Conservation (phyloP, 139 green algal genomes). For the Micractinium conductrix region DNA sequence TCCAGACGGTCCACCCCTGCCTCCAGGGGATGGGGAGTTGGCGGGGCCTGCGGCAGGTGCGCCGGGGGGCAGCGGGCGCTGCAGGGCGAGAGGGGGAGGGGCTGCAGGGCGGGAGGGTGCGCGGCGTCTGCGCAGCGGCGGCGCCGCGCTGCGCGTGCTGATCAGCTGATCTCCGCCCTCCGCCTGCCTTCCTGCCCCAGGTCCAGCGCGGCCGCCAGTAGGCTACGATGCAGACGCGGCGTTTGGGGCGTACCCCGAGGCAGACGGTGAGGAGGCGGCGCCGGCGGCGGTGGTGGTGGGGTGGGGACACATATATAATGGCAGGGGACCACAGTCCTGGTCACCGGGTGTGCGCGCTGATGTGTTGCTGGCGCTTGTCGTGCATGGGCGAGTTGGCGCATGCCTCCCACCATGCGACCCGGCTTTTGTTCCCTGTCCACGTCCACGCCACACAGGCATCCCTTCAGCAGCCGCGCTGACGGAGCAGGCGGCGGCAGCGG, state of each 20-base stretch:
- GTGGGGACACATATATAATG: no score
- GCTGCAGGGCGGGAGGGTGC: no score
- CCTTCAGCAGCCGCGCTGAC: not conserved
- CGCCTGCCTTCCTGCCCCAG: not conserved
- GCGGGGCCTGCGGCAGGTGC: not conserved
- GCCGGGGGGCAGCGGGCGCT: not conserved
- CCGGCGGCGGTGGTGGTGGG: not conserved
- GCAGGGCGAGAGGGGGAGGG: not conserved
- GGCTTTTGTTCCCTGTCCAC: not conserved
- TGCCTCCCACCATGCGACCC: no score
- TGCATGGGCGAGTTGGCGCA: no score
- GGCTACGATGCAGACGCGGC: slow-evolving; percentile 19
- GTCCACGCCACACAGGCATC: no score
- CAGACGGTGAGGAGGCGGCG: slow-evolving; percentile 10
- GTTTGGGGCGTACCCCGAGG: slow-evolving; percentile 9
- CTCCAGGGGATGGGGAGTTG: not conserved
- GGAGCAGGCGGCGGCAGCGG: not conserved
- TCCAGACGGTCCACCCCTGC: not conserved
- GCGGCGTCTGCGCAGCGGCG: not conserved
- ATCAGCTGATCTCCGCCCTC: not conserved
- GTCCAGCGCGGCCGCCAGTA: slow-evolving; percentile 1
- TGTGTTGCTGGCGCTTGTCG: no score
- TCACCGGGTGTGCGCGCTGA: no score
- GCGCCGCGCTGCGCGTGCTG: no score
- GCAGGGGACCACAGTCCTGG: no score